A percentile compares a stretch with the other conserved stretches of the same genome.
Evolutionary conservation across 257 asterid genomes (phyloP).

Genomic region (Nemophila menziesii): DNA sequence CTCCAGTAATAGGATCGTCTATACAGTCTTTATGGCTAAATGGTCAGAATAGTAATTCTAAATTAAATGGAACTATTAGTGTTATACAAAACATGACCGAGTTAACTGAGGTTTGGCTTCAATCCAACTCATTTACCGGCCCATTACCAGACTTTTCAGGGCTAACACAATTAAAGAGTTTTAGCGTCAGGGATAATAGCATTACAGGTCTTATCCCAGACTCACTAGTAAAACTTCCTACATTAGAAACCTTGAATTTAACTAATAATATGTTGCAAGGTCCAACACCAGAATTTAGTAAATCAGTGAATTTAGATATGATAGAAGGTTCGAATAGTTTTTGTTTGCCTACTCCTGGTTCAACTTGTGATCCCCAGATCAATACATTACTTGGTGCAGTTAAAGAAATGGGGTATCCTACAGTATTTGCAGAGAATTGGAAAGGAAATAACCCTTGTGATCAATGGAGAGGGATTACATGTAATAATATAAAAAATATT

Average conservation of each 20-base stretch:
- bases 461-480: constrained; percentile 76
- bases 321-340: constrained; percentile 44
- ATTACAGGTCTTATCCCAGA: constrained; percentile 12
- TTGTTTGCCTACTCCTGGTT: constrained; percentile 69
- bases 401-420: constrained; percentile 49
- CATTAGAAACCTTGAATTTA: constrained; percentile 43
- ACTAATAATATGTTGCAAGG: constrained; percentile 67
- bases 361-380: constrained; percentile 74
- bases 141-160: constrained; percentile 18
- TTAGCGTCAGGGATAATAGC: constrained; percentile 11
- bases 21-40: constrained; percentile 12
- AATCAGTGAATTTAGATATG: constrained; percentile 44
- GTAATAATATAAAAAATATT: constrained; percentile 57
- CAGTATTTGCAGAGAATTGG: constrained; percentile 67
- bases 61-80: constrained; percentile 7
- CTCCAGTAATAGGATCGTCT: background rate
- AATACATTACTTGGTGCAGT: constrained; percentile 38
- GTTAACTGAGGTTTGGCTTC: constrained; percentile 9
- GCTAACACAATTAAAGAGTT: constrained; percentile 4
- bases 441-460: constrained; percentile 73
- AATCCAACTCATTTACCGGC: constrained; percentile 9
- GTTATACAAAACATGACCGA: constrained; percentile 11
- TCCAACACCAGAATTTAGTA: constrained; percentile 37
- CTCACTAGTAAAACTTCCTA: constrained; percentile 8
- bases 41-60: background rate